These are phyloP conservation scores for Pseudocercospora musae DNA, from an alignment of 2,329 filamentous ascomycete species.

Conservation along the genomic window DNA sequence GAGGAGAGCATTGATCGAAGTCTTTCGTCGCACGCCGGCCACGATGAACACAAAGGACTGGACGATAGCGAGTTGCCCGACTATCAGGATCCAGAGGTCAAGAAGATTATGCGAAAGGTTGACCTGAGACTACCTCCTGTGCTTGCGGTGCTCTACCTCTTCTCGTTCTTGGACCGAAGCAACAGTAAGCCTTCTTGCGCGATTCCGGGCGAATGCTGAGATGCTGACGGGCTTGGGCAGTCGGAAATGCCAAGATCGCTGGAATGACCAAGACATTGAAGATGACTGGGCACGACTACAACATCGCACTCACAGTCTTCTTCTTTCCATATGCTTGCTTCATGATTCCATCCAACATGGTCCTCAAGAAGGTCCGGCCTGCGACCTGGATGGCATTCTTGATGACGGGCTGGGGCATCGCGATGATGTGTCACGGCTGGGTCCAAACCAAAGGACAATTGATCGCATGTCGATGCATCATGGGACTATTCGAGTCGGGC, in stretches of 20 bases:
- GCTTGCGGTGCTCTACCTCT: conserved; percentile 43
- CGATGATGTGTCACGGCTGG: conserved; percentile 33
- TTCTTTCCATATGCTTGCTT: conserved; percentile 40
- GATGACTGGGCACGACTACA: conserved; percentile 41
- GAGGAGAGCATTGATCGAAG: conserved; percentile 2
- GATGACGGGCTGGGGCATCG: conserved; percentile 32
- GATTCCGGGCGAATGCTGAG: background rate
- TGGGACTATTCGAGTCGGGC: conserved; percentile 21
- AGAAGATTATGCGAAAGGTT: conserved; percentile 52
- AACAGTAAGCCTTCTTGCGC: conserved; percentile 16
- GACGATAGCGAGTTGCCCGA: conserved; percentile 15
- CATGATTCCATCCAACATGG: conserved; percentile 40
- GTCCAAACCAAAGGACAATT: conserved; percentile 31
- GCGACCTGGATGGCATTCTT: conserved; percentile 38
- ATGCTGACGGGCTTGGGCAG: conserved; percentile 3
- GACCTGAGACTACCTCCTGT: conserved; percentile 20
- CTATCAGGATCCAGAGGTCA: conserved; percentile 26
- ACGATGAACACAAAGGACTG: conserved; percentile 18
- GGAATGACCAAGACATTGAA: conserved; percentile 37
- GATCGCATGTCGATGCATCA: conserved; percentile 27
- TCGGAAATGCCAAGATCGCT: conserved; percentile 37
- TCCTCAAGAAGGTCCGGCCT: conserved; percentile 40
- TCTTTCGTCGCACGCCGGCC: conserved; percentile 2
- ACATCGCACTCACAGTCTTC: conserved; percentile 41
- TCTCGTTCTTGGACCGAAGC: conserved; percentile 41